These are phyloP conservation scores for Eremothecium cymbalariae DNA, from an alignment of 1,139 yeast species.

Conservation along the genomic window DNA sequence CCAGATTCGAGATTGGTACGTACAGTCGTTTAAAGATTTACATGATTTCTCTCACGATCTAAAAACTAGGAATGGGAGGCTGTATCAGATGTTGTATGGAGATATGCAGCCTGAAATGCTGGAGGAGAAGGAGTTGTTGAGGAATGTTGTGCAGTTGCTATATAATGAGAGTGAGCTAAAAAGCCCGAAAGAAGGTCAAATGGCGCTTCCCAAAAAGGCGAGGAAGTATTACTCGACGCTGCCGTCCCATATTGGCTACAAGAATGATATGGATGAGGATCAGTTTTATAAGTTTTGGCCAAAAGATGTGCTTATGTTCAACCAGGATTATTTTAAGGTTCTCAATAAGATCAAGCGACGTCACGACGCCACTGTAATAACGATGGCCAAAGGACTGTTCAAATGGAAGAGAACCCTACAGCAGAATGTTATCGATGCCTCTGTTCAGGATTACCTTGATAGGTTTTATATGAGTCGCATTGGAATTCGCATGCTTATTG, in stretches of 20 bases:
- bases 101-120: conserved; percentile 7
- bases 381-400: conserved; percentile 86
- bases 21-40: conserved; percentile 81
- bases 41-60: conserved; percentile 10
- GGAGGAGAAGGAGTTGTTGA: conserved; percentile 86
- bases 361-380: conserved; percentile 90
- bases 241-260: conserved; percentile 35
- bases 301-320: conserved; percentile 64
- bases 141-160: conserved; percentile 54
- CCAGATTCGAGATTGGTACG: conserved; percentile 82
- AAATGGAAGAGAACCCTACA: conserved; percentile 65
- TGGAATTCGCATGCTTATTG: conserved; percentile 83
- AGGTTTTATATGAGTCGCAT: conserved; percentile 80
- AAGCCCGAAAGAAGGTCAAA: conserved; percentile 1
- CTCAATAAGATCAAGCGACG: conserved; percentile 66
- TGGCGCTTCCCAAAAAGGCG: conserved; percentile 6
- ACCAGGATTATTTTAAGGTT: conserved; percentile 56
- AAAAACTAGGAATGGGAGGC: conserved; percentile 9
- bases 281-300: conserved; percentile 43
- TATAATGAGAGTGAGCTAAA: conserved; percentile 8
- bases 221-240: conserved; percentile 57
- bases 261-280: conserved; percentile 14
- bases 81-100: conserved; percentile 10
- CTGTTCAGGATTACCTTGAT: conserved; percentile 71
- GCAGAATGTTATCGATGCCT: conserved; percentile 48